Evolutionary conservation across 345 rosid species (phyloP).

Genomic region (Camelina laxa): DNA sequence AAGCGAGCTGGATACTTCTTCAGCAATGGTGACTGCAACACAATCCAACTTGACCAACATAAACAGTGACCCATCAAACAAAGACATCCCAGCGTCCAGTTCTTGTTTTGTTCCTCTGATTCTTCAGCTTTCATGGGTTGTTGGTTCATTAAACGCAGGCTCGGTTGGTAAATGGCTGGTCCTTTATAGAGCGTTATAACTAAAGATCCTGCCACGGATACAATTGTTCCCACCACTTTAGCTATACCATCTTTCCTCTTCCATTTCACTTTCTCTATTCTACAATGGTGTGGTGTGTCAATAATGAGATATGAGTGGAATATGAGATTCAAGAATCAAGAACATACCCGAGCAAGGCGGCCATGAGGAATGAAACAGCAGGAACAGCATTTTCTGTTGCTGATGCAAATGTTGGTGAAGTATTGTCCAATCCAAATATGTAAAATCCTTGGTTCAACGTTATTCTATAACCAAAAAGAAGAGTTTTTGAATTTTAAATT

Average conservation of each 20-base stretch:
- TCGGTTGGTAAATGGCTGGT: slow-evolving; percentile 55
- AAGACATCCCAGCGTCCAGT: slow-evolving; percentile 76
- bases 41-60: slow-evolving; percentile 94
- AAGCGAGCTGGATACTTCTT: slow-evolving; percentile 87
- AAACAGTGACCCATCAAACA: slow-evolving; percentile 75
- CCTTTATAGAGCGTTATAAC: slow-evolving; percentile 70
- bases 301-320: neutral
- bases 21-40: slow-evolving; percentile 70
- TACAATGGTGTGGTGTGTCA: slow-evolving; percentile 32
- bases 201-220: slow-evolving; percentile 63
- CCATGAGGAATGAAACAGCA: slow-evolving; percentile 70
- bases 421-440: slow-evolving; percentile 67
- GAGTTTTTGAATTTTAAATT: too few relatives aligned
- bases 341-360: slow-evolving; percentile 55
- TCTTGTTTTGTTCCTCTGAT: slow-evolving; percentile 45
- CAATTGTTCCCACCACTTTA: slow-evolving; percentile 64
- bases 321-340: slow-evolving; percentile 21
- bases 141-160: slow-evolving; percentile 12
- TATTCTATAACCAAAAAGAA: slow-evolving; percentile 39
- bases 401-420: slow-evolving; percentile 74
- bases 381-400: slow-evolving; percentile 74
- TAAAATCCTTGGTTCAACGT: slow-evolving; percentile 67
- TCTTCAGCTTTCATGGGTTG: slow-evolving; percentile 20
- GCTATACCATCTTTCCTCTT: slow-evolving; percentile 63
- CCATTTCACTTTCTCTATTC: slow-evolving; percentile 61